Evolutionary conservation across 2,329 filamentous ascomycete species (phyloP), one percentile per base, ranked within the genome.

Genomic region (Cladosporium sp.): DNA sequence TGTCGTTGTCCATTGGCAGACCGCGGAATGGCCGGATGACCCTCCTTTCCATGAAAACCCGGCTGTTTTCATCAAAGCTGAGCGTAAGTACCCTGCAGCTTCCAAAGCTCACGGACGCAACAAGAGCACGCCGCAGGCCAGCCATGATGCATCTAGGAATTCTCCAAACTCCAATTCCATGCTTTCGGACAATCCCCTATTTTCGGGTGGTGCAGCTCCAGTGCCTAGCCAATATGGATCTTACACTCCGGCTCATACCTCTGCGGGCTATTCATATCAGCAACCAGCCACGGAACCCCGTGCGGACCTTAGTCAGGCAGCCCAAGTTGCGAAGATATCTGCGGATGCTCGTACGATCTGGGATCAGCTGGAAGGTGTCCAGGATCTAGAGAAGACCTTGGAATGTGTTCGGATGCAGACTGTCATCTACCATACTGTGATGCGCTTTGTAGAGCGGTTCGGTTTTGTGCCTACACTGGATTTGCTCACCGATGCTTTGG

Each of bases 11-110:
- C 77, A 86, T 61, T 95, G 88, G 89, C 82, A 71, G 64, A 71
- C 84, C 64, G 80, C 87, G 3, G 85, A 89, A 64, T 95, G 88
- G 89, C 88, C 88, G 37, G 80, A 83, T 57, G 73, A 80, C 24
- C 79, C 85, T n/a, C 87, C 86, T 0, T 92, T 92, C 66, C 77
- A 38, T 13, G 37, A 40, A 13, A 77, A 86, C 57, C 80, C 60
- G 11, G 53, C 39, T 12, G 47, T 27, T 4, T 27, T 27, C 22
- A 56, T 60, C 30, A 60, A 54, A 52, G 18, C 44, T 20, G 60
- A 60, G 37, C 32, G 47, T 18, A 56, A 54, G 44, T 30, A 27
- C 7, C 17, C 44, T n/a, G 43, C 22, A 27, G 22, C 48, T 6
- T 29, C 37, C 9, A 55, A 50, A 32, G 13, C 36, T 20, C 39